These are phyloP conservation scores for Globisporangium recalcitrans DNA, from an alignment of 352 stramenopile species.

Conservation along the genomic window DNA sequence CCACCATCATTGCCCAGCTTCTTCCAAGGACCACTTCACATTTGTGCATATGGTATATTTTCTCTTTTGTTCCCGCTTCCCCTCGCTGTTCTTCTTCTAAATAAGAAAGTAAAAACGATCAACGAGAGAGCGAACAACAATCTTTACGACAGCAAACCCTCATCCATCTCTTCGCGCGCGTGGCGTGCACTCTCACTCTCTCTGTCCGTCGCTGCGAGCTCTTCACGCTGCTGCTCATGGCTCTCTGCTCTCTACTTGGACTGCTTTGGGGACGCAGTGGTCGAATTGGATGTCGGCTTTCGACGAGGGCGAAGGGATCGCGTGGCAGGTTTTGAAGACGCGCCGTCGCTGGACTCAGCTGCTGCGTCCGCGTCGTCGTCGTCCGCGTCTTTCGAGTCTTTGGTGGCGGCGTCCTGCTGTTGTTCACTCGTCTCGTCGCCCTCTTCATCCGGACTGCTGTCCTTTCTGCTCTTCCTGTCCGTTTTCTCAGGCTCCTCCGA, in stretches of 20 bases:
- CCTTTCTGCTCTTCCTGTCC: constrained; percentile 14
- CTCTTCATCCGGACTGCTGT: constrained; percentile 17
- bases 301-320: constrained; percentile 58
- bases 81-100: constrained; percentile 1
- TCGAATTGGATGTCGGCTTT: constrained; percentile 27
- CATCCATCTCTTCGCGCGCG: background rate
- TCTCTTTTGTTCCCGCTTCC: constrained; percentile 11
- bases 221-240: background rate
- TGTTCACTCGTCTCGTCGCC: constrained; percentile 13
- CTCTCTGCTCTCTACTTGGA: constrained; percentile 32
- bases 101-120: constrained; percentile 10
- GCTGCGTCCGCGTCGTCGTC: constrained; percentile 39
- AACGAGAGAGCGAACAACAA: constrained; percentile 7
- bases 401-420: constrained; percentile 12
- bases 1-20: constrained; percentile 1
- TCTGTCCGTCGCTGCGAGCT: background rate
- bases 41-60: constrained; percentile 39
- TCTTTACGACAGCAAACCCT: constrained; percentile 22
- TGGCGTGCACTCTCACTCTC: too few relatives aligned
- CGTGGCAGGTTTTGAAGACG: constrained; percentile 24
- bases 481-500: constrained; percentile 20
- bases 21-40: constrained; percentile 7
- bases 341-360: constrained; percentile 46
- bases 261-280: constrained; percentile 22
- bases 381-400: constrained; percentile 21